Evolutionary conservation across 169 alveolate genomes (phyloP).

Genomic region (Plasmodium gonderi): DNA sequence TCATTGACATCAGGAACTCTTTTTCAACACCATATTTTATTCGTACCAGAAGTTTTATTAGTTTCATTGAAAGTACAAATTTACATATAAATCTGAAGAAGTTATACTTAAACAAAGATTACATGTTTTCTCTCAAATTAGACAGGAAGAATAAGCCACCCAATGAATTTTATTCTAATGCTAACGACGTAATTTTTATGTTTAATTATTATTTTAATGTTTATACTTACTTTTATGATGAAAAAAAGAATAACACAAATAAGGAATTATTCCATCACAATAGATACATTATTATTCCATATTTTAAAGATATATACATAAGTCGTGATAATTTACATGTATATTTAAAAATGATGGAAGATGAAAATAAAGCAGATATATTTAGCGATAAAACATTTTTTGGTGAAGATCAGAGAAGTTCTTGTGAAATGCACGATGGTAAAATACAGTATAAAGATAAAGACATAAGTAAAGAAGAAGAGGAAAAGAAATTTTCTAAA

Average conservation of each 20-base stretch:
- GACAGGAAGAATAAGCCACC: slow-evolving; percentile 50
- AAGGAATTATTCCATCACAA: slow-evolving; percentile 39
- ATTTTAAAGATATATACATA: slow-evolving; percentile 63
- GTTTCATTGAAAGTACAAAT: slow-evolving; percentile 63
- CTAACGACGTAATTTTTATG: slow-evolving; percentile 37
- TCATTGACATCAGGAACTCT: slow-evolving; percentile 61
- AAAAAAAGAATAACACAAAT: slow-evolving; percentile 27
- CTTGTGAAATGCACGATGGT: neutral
- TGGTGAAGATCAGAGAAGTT: slow-evolving; percentile 1
- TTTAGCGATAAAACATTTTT: neutral
- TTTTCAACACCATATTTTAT: slow-evolving; percentile 67
- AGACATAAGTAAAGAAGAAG: slow-evolving; percentile 5
- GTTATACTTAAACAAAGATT: slow-evolving; percentile 52
- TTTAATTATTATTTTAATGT: slow-evolving; percentile 46
- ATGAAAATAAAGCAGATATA: neutral
- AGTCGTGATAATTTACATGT: slow-evolving; percentile 17
- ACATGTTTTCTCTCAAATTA: slow-evolving; percentile 35
- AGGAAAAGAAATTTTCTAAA: slow-evolving; percentile 8
- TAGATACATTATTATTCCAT: slow-evolving; percentile 52
- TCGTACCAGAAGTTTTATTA: slow-evolving; percentile 60
- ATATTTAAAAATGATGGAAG: slow-evolving; percentile 50
- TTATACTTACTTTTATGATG: slow-evolving; percentile 52
- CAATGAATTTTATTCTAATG: slow-evolving; percentile 16
- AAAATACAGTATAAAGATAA: neutral
- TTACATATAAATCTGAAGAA: slow-evolving; percentile 41